Evolutionary conservation across 2,329 filamentous ascomycete genomes (phyloP).

Genomic region (Fonsecaea pedrosoi): DNA sequence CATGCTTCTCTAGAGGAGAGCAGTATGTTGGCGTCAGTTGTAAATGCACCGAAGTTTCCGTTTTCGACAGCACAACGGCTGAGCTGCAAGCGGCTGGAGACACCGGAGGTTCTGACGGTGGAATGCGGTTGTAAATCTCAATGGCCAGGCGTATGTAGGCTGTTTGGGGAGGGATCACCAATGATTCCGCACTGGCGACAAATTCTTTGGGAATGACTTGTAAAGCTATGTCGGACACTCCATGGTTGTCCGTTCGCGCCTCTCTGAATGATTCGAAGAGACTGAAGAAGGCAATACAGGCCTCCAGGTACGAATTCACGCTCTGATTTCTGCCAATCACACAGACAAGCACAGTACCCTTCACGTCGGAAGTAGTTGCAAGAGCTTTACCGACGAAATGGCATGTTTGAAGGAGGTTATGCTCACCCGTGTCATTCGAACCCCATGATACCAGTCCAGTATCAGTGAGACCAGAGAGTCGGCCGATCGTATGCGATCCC

Average conservation of each 20-base stretch:
- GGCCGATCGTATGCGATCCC: slow-evolving; percentile 57
- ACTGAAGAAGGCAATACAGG: slow-evolving; percentile 64
- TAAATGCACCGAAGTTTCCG: slow-evolving; percentile 57
- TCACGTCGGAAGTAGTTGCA: slow-evolving; percentile 44
- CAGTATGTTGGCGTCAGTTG: slow-evolving; percentile 62
- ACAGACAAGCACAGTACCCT: slow-evolving; percentile 62
- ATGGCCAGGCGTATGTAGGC: slow-evolving; percentile 60
- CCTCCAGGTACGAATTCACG: slow-evolving; percentile 50
- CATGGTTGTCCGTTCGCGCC: slow-evolving; percentile 12
- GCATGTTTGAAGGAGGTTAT: slow-evolving; percentile 45
- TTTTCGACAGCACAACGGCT: slow-evolving; percentile 61
- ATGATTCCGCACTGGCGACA: slow-evolving; percentile 58
- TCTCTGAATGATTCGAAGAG: slow-evolving; percentile 61
- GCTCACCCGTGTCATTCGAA: slow-evolving; percentile 37
- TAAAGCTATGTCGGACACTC: slow-evolving; percentile 59
- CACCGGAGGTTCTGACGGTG: slow-evolving; percentile 48
- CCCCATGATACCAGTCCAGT: slow-evolving; percentile 49
- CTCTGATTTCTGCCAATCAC: slow-evolving; percentile 61
- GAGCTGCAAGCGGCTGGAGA: slow-evolving; percentile 56
- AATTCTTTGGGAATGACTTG: slow-evolving; percentile 65
- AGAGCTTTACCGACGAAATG: slow-evolving; percentile 50
- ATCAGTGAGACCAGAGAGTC: slow-evolving; percentile 49
- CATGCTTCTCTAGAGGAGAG: slow-evolving; percentile 62
- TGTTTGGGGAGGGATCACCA: slow-evolving; percentile 58
- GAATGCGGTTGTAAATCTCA: slow-evolving; percentile 65